These are phyloP conservation scores for Aspergillus sclerotiicarbonarius DNA, from an alignment of 495 filamentous ascomycete genomes.

Conservation along the genomic window DNA sequence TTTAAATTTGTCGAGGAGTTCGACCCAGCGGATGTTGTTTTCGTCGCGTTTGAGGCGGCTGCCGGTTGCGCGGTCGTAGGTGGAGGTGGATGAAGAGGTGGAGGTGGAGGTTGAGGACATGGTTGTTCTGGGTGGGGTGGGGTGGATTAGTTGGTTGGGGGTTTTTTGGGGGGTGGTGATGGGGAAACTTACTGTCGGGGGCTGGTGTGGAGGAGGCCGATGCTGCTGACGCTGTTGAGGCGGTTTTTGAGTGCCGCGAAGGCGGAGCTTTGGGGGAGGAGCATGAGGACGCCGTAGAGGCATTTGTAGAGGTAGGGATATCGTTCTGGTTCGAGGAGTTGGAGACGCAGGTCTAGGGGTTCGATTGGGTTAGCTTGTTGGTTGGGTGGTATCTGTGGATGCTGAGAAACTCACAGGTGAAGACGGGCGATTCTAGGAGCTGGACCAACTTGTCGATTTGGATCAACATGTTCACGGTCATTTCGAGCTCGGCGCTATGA, in stretches of 20 bases:
- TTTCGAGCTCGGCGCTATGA: constrained; percentile 87
- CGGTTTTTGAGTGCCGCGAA: constrained; percentile 97
- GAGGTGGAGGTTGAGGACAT: constrained; percentile 14
- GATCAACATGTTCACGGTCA: constrained; percentile 98
- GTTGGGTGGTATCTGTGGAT: background rate
- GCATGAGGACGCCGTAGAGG: constrained; percentile 95
- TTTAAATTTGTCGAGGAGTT: constrained; percentile 95
- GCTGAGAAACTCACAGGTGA: constrained; percentile 67
- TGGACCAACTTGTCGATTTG: constrained; percentile 99
- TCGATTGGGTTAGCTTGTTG: constrained; percentile 8
- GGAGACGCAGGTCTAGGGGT: constrained; percentile 79
- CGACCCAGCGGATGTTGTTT: constrained; percentile 78
- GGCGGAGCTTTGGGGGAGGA: constrained; percentile 93
- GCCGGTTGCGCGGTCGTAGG: constrained; percentile 60
- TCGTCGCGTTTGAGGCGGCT: constrained; percentile 26
- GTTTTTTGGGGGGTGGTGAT: background rate
- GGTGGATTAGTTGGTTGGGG: constrained; percentile 8
- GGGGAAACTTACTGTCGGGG: constrained; percentile 69
- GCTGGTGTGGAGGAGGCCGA: constrained; percentile 87
- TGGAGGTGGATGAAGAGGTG: constrained; percentile 18
- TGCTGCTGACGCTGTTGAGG: constrained; percentile 92
- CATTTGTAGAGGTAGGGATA: constrained; percentile 98
- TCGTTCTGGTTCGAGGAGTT: constrained; percentile 96
- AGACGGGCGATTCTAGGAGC: constrained; percentile 94
- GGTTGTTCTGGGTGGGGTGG: background rate